A percentile compares a stretch with the other conserved stretches of the same genome.
phyloP scores from a whole-genome alignment of 228 moss, liverwort and hornwort species.

The Sphagnum fallax region DNA sequence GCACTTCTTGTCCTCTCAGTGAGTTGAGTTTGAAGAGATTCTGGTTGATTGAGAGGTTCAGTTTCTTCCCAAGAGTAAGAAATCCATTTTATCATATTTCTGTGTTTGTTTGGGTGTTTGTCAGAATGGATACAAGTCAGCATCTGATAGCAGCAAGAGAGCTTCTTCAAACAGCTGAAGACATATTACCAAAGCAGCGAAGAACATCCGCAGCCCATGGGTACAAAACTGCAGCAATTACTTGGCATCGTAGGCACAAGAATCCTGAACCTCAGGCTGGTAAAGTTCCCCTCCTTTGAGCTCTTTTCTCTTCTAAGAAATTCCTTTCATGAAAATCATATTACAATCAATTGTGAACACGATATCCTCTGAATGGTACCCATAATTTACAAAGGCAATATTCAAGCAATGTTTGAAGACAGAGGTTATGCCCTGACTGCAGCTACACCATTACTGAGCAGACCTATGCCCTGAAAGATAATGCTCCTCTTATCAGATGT shows the following conservation, averaged over 20 bases:
- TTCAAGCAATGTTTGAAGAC: not conserved
- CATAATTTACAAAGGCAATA: not conserved
- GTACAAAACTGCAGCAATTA: constrained; percentile 64
- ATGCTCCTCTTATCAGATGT: no score
- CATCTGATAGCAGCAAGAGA: constrained; percentile 62
- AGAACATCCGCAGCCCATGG: constrained; percentile 64
- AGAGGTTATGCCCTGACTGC: not conserved
- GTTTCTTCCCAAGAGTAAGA: not conserved
- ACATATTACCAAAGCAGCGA: constrained; percentile 63
- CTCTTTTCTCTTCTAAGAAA: not conserved
- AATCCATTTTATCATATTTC: no score
- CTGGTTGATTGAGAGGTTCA: not conserved
- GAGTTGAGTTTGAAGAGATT: not conserved
- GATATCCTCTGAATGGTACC: not conserved
- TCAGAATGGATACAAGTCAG: constrained; percentile 72
- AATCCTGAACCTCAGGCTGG: constrained; percentile 44
- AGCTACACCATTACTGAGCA: no score
- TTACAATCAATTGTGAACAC: not conserved
- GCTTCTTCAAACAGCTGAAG: constrained; percentile 63
- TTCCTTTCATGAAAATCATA: not conserved
- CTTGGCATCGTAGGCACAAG: constrained; percentile 61
- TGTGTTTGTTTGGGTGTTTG: not conserved
- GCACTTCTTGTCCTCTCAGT: no score
- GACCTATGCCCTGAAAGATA: no score
- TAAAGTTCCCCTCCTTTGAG: constrained; percentile 4